These are phyloP conservation scores for Chaetomium sp. DNA, from an alignment of 2,329 filamentous ascomycete genomes.

Conservation along the genomic window DNA sequence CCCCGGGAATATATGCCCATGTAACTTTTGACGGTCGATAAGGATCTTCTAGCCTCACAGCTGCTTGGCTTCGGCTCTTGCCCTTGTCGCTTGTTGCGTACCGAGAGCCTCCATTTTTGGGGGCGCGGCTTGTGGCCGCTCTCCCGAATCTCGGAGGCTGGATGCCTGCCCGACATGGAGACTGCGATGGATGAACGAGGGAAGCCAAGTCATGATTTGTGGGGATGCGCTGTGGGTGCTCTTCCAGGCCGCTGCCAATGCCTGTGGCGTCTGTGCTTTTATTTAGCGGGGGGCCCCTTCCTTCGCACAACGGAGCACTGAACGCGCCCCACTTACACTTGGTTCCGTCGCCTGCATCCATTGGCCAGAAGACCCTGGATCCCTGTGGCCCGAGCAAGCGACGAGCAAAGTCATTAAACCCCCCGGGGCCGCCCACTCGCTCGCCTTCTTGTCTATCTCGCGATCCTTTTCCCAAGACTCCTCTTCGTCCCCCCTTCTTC, in stretches of 20 bases:
- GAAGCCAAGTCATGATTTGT: not conserved
- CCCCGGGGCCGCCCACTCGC: conserved; percentile 42
- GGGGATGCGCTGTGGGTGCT: not conserved
- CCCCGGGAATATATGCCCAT: conserved; percentile 3
- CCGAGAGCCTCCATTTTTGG: not conserved
- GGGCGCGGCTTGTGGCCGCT: not conserved
- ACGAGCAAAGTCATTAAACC: conserved; percentile 44
- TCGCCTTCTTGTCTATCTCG: conserved; percentile 38
- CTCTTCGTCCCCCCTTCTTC: conserved; percentile 44
- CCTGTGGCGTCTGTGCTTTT: conserved; percentile 14
- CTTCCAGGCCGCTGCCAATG: conserved; percentile 1
- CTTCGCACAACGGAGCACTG: not conserved
- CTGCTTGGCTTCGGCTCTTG: not conserved
- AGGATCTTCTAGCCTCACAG: not conserved
- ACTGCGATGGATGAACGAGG: not conserved
- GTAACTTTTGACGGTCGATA: not conserved
- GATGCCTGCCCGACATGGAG: conserved; percentile 1
- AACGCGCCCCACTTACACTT: conserved; percentile 2
- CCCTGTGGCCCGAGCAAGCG: conserved; percentile 31
- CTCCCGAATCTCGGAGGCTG: conserved; percentile 2
- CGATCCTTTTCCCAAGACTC: conserved; percentile 46
- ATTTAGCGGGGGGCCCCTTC: conserved; percentile 7
- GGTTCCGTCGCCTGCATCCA: conserved; percentile 17
- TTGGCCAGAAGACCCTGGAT: conserved; percentile 26
- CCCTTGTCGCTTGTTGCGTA: not conserved